phyloP scores from a whole-genome alignment of 176 grass and related monocot species.

The Olyra latifolia region DNA sequence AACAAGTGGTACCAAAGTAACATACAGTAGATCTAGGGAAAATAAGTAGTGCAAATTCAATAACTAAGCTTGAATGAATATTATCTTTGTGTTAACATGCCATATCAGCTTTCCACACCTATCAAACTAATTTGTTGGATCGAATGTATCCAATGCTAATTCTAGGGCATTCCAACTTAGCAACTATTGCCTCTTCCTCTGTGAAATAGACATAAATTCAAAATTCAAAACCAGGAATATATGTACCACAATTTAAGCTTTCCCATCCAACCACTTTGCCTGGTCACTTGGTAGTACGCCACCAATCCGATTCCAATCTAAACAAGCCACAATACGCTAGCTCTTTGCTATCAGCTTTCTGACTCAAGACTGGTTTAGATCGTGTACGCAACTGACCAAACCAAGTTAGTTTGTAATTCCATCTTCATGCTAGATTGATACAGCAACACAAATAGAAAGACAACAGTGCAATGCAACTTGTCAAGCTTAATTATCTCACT shows the following conservation, averaged over 20 bases:
- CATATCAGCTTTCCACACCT: neutral
- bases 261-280: neutral
- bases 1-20: neutral
- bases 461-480: neutral
- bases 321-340: neutral
- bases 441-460: neutral
- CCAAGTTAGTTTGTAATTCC: neutral
- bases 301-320: neutral
- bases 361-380: neutral
- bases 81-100: neutral
- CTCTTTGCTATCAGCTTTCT: neutral
- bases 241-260: neutral
- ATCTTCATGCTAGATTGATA: neutral
- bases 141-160: neutral
- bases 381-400: neutral
- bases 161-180: neutral
- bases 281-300: neutral
- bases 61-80: neutral
- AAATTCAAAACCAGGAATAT: slow-evolving; percentile 6
- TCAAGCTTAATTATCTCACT: neutral
- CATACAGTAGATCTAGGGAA: neutral
- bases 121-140: neutral
- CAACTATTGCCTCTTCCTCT: neutral
- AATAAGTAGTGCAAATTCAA: neutral
- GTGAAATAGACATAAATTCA: neutral